These are phyloP conservation scores for Heliosperma pusillum DNA, from an alignment of 148 eudicot species.

Conservation along the genomic window DNA sequence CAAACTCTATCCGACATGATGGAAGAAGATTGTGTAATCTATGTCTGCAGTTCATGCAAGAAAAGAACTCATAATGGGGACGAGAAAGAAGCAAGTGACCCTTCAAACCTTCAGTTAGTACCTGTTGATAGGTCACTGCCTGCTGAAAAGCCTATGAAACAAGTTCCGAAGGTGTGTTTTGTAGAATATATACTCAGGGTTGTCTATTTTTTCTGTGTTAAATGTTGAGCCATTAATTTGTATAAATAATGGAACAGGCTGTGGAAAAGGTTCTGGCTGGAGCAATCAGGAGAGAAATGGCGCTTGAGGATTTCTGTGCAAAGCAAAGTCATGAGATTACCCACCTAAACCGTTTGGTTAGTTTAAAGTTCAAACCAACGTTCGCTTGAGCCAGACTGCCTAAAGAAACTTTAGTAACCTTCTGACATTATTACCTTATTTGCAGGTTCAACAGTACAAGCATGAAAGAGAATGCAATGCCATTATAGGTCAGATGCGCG, in stretches of 20 bases:
- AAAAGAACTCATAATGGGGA: slow-evolving; percentile 34
- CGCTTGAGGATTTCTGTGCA: slow-evolving; percentile 77
- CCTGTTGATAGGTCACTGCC: slow-evolving; percentile 51
- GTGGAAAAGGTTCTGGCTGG: slow-evolving; percentile 94
- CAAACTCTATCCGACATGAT: slow-evolving; percentile 51
- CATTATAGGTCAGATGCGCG: slow-evolving; percentile 79
- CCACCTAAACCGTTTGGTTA: slow-evolving; percentile 83
- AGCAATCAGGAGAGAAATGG: slow-evolving; percentile 97
- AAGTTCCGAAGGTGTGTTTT: slow-evolving; percentile 75
- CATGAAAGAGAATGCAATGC: slow-evolving; percentile 96
- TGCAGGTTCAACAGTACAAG: slow-evolving; percentile 93
- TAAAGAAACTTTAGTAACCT: not conserved
- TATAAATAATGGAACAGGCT: slow-evolving; percentile 49
- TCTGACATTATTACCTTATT: slow-evolving; percentile 19
- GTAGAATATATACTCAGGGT: not conserved
- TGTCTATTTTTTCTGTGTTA: slow-evolving; percentile 7
- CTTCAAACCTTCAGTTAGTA: slow-evolving; percentile 65
- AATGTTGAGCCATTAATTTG: slow-evolving; percentile 8
- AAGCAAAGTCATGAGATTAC: slow-evolving; percentile 76
- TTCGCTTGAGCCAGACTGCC: slow-evolving; percentile 3
- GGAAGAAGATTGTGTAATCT: slow-evolving; percentile 30
- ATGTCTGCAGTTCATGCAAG: slow-evolving; percentile 68
- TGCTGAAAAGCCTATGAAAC: slow-evolving; percentile 48
- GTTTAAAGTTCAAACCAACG: slow-evolving; percentile 28
- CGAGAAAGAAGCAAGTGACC: slow-evolving; percentile 36